Percentiles rank a stretch among this genome's conserved stretches.
Conservation (phyloP, 768 basidiomycete genomes). For the Cystoderma amianthinum region DNA sequence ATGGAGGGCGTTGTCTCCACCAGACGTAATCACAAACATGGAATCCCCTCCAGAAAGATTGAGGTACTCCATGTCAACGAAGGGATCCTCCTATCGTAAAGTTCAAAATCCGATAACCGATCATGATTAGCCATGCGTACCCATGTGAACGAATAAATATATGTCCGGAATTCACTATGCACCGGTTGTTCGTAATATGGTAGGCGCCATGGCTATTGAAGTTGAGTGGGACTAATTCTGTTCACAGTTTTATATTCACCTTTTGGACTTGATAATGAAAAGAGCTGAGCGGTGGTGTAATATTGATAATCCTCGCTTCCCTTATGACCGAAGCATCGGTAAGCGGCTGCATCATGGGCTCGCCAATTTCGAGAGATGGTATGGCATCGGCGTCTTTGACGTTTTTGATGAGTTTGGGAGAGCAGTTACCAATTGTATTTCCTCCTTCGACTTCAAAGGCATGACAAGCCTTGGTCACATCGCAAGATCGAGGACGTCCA, state of each 20-base stretch:
- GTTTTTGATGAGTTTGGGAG: constrained; percentile 26
- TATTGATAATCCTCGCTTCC: constrained; percentile 32
- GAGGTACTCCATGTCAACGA: constrained; percentile 62
- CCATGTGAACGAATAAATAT: constrained; percentile 63
- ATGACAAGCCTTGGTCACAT: constrained; percentile 47
- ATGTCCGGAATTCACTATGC: constrained; percentile 61
- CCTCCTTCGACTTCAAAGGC: constrained; percentile 61
- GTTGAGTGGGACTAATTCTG: constrained; percentile 3
- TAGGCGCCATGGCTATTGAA: constrained; percentile 49
- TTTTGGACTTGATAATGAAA: constrained; percentile 57
- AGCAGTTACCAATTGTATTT: constrained; percentile 46
- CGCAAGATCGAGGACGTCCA: constrained; percentile 57
- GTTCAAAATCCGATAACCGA: background rate
- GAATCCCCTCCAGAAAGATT: constrained; percentile 53
- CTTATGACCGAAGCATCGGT: background rate
- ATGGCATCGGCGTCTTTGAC: constrained; percentile 26
- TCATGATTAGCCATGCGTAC: constrained; percentile 14
- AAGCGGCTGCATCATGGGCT: constrained; percentile 20
- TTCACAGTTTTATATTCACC: constrained; percentile 19
- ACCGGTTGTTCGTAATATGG: constrained; percentile 65
- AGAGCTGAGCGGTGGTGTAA: constrained; percentile 48
- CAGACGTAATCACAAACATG: constrained; percentile 69
- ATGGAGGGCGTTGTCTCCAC: constrained; percentile 76
- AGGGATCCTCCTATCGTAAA: constrained; percentile 53
- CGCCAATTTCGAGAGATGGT: constrained; percentile 34